Conservation (phyloP, 805 yeast species). For the Wickerhamomyces sydowiorum region DNA sequence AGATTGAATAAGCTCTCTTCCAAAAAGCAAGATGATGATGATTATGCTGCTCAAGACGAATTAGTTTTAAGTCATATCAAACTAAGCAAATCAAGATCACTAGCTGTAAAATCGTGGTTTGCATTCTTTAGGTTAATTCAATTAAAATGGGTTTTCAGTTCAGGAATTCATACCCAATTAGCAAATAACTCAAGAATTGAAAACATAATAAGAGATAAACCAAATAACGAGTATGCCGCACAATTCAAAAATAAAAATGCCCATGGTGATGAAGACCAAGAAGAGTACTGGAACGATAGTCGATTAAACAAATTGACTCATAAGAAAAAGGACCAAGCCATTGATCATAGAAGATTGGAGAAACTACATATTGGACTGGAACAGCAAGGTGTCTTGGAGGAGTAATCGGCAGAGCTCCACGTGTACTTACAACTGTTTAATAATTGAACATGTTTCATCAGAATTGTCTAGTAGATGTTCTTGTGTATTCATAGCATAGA, state of each 20-base stretch:
- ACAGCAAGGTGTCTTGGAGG: conserved; percentile 16
- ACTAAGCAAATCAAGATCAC: conserved; percentile 20
- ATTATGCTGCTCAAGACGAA: conserved; percentile 8
- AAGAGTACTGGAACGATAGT: conserved; percentile 7
- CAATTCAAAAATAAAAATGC: conserved; percentile 4
- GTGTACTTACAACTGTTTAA: too few relatives aligned
- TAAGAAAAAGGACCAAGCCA: conserved; percentile 15
- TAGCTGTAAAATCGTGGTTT: conserved; percentile 24
- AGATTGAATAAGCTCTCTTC: conserved; percentile 25
- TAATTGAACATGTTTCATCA: too few relatives aligned
- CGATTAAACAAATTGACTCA: conserved; percentile 8
- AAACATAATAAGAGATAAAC: conserved; percentile 16
- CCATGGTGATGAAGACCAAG: conserved; percentile 6
- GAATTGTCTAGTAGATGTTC: too few relatives aligned
- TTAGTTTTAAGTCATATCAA: conserved; percentile 19
- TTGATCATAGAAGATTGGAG: conserved; percentile 17
- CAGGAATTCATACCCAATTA: conserved; percentile 21
- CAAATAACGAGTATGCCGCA: conserved; percentile 7
- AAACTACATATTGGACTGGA: conserved; percentile 14
- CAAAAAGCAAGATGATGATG: conserved; percentile 6
- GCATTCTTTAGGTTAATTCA: conserved; percentile 22
- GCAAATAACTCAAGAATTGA: conserved; percentile 16
- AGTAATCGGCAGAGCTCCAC: background rate
- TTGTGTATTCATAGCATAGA: too few relatives aligned
- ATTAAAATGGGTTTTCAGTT: conserved; percentile 21